Evolutionary conservation across 2,329 filamentous ascomycete species (phyloP).

Genomic region (Teratosphaeriaceae sp.): DNA sequence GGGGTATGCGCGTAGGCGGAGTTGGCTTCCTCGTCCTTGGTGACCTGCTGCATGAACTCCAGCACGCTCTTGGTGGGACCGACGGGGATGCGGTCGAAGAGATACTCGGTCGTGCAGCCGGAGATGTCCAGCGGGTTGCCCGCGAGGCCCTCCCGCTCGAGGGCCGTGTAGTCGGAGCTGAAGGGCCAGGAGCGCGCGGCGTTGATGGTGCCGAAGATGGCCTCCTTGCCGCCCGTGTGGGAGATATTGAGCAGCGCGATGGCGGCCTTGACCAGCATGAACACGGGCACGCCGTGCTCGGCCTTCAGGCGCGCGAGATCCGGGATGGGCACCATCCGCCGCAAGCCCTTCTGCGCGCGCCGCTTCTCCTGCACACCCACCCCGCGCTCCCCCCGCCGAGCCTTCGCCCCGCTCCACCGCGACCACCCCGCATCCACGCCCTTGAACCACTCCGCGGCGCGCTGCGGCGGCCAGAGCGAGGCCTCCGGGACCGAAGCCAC

Average conservation of each 20-base stretch:
- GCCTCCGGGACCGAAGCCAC: slow-evolving; percentile 20
- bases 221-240: slow-evolving; percentile 25
- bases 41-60: slow-evolving; percentile 26
- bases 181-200: slow-evolving; percentile 30
- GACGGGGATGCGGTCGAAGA: slow-evolving; percentile 26
- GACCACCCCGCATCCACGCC: slow-evolving; percentile 25
- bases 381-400: slow-evolving; percentile 20
- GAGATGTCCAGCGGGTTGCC: slow-evolving; percentile 28
- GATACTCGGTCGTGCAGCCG: slow-evolving; percentile 29
- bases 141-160: slow-evolving; percentile 23
- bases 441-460: slow-evolving; percentile 28
- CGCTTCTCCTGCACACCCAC: slow-evolving; percentile 18
- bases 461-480: slow-evolving; percentile 24
- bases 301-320: slow-evolving; percentile 25
- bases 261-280: slow-evolving; percentile 30
- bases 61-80: slow-evolving; percentile 17
- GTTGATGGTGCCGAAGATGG: slow-evolving; percentile 28
- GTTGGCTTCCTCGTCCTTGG: slow-evolving; percentile 25
- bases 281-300: slow-evolving; percentile 25
- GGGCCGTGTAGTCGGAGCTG: slow-evolving; percentile 21
- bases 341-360: slow-evolving; percentile 23
- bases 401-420: slow-evolving; percentile 20
- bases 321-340: slow-evolving; percentile 20
- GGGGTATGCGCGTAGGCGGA: slow-evolving; percentile 24
- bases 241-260: slow-evolving; percentile 25